Percentiles rank a stretch among this genome's conserved stretches.
These are phyloP conservation scores for Scytalidium sp. DNA, from an alignment of 2,329 filamentous ascomycete species.

Conservation along the genomic window DNA sequence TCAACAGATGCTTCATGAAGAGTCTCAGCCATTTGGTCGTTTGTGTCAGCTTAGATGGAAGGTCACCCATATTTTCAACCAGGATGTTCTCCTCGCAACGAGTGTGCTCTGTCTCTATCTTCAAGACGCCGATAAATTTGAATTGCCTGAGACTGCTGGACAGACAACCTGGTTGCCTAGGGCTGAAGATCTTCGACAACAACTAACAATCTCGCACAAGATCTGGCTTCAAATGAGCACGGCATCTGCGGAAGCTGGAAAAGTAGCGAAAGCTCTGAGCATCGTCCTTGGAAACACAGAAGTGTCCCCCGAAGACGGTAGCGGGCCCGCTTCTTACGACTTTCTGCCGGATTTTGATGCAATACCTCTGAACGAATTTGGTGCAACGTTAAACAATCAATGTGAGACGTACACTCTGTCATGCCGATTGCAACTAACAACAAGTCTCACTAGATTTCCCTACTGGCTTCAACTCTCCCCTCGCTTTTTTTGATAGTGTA, in stretches of 20 bases:
- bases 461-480: constrained; percentile 23
- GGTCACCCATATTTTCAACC: constrained; percentile 24
- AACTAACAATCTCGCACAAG: constrained; percentile 22
- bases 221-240: constrained; percentile 27
- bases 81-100: constrained; percentile 25
- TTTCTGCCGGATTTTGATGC: constrained; percentile 23
- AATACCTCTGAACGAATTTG: constrained; percentile 22
- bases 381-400: constrained; percentile 23
- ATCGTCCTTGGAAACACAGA: constrained; percentile 26
- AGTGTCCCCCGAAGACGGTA: constrained; percentile 17
- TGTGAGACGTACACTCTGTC: constrained; percentile 20
- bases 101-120: constrained; percentile 25
- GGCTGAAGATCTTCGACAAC: constrained; percentile 23
- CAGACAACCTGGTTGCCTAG: constrained; percentile 19
- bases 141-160: constrained; percentile 18
- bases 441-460: constrained; percentile 20
- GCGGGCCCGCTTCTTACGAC: constrained; percentile 20
- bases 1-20: constrained; percentile 26
- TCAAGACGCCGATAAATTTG: constrained; percentile 24
- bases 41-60: constrained; percentile 25
- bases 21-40: constrained; percentile 24
- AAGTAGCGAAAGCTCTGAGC: constrained; percentile 27
- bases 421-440: constrained; percentile 21
- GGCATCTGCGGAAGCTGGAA: constrained; percentile 23
- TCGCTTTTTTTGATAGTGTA: constrained; percentile 24